Evolutionary conservation across 305 asterid species (phyloP).

Genomic region (Rubia balearica): DNA sequence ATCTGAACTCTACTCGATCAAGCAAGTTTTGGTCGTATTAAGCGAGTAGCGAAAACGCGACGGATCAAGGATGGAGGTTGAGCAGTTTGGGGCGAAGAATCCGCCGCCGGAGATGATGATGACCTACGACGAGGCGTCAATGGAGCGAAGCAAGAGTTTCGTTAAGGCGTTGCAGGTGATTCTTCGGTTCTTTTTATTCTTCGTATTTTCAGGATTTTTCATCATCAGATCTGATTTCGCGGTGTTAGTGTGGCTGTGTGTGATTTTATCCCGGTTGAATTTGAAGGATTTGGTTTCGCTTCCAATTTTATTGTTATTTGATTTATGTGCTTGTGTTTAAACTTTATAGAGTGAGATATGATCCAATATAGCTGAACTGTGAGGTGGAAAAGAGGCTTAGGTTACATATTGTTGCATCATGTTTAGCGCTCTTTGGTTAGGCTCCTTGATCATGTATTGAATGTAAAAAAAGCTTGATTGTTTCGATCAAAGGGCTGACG

Average conservation of each 20-base stretch:
- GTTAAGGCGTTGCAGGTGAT: conserved; percentile 81
- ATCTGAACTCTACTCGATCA: background rate
- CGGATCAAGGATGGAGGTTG: conserved; percentile 43
- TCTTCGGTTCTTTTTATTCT: background rate
- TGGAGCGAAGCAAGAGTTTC: conserved; percentile 75
- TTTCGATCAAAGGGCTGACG: background rate
- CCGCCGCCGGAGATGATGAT: conserved; percentile 46
- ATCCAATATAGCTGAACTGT: background rate
- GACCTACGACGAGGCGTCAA: conserved; percentile 58
- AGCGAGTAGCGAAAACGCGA: background rate
- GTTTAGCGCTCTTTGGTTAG: background rate
- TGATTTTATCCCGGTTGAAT: background rate
- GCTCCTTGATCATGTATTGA: background rate
- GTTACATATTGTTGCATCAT: background rate
- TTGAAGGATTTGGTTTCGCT: background rate
- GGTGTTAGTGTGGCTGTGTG: background rate
- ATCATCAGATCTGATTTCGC: conserved; percentile 37
- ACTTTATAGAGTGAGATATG: background rate
- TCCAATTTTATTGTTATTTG: background rate
- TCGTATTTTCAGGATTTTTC: conserved; percentile 10
- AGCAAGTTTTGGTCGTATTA: background rate
- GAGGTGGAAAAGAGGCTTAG: background rate
- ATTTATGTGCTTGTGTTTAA: background rate
- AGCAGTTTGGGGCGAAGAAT: conserved; percentile 31
- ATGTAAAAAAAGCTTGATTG: background rate